Evolutionary conservation across 139 green algal species (phyloP).

Genomic region (Tetratostichococcus sp.): DNA sequence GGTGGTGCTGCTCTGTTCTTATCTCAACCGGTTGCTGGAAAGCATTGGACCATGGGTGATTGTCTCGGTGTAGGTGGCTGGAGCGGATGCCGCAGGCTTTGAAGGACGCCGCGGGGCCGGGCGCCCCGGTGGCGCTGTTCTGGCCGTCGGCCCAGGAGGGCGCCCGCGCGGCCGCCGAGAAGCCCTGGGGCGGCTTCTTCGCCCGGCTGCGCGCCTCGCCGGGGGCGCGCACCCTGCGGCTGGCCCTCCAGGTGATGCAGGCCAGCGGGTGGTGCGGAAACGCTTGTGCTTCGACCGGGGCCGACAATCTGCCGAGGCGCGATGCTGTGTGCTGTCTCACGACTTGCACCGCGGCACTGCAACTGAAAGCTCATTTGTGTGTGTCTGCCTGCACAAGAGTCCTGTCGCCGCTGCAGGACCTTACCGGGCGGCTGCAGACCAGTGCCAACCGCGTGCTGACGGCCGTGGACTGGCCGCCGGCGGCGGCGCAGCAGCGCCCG

Average conservation of each 20-base stretch:
- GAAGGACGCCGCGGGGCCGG: too few relatives aligned
- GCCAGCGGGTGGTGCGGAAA: too few relatives aligned
- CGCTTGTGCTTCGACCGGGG: too few relatives aligned
- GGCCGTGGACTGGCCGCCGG: conserved; percentile 29
- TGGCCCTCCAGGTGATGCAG: background rate
- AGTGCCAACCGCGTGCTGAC: conserved; percentile 17
- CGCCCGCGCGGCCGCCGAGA: background rate
- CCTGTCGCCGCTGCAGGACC: conserved; percentile 1
- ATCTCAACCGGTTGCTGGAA: too few relatives aligned
- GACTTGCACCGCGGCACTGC: too few relatives aligned
- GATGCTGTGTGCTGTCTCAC: too few relatives aligned
- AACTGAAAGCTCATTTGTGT: too few relatives aligned
- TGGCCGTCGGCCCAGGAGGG: conserved; percentile 20
- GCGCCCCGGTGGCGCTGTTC: conserved; percentile 19
- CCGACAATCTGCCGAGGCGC: too few relatives aligned
- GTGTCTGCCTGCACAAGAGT: background rate
- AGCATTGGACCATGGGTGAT: too few relatives aligned
- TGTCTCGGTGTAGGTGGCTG: too few relatives aligned
- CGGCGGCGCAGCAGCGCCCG: background rate
- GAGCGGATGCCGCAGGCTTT: too few relatives aligned
- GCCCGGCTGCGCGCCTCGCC: background rate
- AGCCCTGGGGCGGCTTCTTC: background rate
- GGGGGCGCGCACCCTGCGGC: background rate
- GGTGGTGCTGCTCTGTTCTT: too few relatives aligned
- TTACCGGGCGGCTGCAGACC: background rate